A percentile compares a stretch with the other conserved stretches of the same genome.
These are phyloP conservation scores for Coix lacrymajobi DNA, from an alignment of 176 grass and related monocot genomes.

Conservation along the genomic window DNA sequence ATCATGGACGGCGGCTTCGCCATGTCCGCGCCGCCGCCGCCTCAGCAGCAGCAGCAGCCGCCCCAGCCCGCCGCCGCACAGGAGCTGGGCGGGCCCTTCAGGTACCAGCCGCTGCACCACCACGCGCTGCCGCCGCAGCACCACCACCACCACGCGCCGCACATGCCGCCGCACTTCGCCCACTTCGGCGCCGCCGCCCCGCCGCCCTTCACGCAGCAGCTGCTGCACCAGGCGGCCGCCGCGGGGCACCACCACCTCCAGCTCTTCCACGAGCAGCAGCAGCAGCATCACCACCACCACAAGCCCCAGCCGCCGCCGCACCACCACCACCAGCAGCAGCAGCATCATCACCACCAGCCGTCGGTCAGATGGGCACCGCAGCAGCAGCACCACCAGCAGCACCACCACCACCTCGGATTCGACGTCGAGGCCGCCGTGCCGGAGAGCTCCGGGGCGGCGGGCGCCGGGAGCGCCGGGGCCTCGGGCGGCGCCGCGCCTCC, in stretches of 20 bases:
- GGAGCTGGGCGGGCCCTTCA: conserved; percentile 35
- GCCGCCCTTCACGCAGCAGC: conserved; percentile 74
- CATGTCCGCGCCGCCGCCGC: conserved; percentile 50
- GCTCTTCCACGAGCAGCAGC: conserved; percentile 66
- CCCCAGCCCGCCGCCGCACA: not conserved
- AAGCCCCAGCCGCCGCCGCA: conserved; percentile 8
- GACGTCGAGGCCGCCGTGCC: conserved; percentile 67
- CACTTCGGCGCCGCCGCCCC: conserved; percentile 34
- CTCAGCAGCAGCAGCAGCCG: not conserved
- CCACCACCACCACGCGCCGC: conserved; percentile 34
- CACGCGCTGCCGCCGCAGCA: conserved; percentile 46
- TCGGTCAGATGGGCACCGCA: not conserved
- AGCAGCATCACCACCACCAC: conserved; percentile 33
- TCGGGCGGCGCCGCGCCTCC: conserved; percentile 27
- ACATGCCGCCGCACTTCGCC: conserved; percentile 44
- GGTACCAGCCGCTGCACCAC: conserved; percentile 51
- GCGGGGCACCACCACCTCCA: conserved; percentile 47
- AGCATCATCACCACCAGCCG: conserved; percentile 24
- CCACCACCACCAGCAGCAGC: not conserved
- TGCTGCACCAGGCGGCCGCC: conserved; percentile 54
- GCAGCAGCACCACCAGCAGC: not conserved
- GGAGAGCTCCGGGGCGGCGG: conserved; percentile 28
- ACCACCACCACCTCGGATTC: conserved; percentile 63
- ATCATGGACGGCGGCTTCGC: conserved; percentile 60
- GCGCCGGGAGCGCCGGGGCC: not conserved